Evolutionary conservation across 2,329 filamentous ascomycete species (phyloP), one percentile per base, ranked within the genome.

Genomic region (Ophiocordyceps camponoti-saundersi): DNA sequence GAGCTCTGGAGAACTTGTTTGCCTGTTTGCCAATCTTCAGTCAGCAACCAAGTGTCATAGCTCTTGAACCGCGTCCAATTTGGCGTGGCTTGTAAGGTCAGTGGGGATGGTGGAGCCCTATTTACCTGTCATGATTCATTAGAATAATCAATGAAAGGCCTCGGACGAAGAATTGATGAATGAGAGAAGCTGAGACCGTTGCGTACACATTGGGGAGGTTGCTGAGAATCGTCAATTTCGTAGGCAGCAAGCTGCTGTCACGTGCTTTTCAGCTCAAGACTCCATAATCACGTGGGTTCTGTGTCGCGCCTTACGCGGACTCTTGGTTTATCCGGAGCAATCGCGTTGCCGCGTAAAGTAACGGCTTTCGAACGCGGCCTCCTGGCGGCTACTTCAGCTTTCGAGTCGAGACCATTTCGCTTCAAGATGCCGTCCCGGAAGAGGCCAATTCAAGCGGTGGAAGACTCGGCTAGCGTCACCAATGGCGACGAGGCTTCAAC

Each of bases 341-440:
- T 34, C 36, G 36, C 36, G 36, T 40, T 18, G 36, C 36, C 36
- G 36, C 36, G 36, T 40, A 40, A 40, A 40, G 36, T 11, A 40
- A 18, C 23, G 26, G 26, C n/a, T 40, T 20, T 18, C 16, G 18
- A 40, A 20, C 36, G 36, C 36, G 36, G 36, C 18, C 18, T 20
- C 18, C 18, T 40, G 20, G n/a, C 18, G 36, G 18, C 36, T 40
- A 18, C 36, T 20, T 20, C 36, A 20, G 16, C n/a, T 40, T 20
- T 20, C 36, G n/a, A 20, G 5, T 21, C n/a, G 6, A n/a, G 11
- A 20, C 36, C 11, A 7, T 40, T 12, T 40, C 36, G 36, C 32
- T 13, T 36, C 29, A 45, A 44, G 26, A 52, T 52, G 51, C 47
- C 51, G 21, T 50, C 49, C 21, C 48, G 47, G 20, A 52, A 48